Evolutionary conservation across 2,329 filamentous ascomycete species (phyloP).

Genomic region (Stachybotrys echinatus): DNA sequence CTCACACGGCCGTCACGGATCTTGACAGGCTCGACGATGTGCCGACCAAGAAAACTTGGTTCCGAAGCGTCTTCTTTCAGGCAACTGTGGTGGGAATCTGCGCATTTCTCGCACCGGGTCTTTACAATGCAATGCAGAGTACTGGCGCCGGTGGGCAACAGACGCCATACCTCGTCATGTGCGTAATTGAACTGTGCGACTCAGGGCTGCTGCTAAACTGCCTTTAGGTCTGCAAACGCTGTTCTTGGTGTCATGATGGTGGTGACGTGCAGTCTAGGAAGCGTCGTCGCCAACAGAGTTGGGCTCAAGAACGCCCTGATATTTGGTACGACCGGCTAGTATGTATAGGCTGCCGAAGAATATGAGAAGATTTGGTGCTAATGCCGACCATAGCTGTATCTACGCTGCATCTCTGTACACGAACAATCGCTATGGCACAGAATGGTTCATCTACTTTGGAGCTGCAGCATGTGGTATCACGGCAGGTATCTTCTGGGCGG

Average conservation of each 20-base stretch:
- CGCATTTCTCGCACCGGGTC: too few species aligned
- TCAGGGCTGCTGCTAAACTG: too few species aligned
- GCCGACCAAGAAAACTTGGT: too few species aligned
- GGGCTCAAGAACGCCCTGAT: constrained; percentile 40
- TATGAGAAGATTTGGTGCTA: too few species aligned
- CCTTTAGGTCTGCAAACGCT: constrained; percentile 18
- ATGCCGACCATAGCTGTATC: too few species aligned
- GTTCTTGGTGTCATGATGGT: constrained; percentile 35
- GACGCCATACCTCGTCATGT: constrained; percentile 39
- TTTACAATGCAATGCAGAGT: too few species aligned
- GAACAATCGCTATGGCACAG: constrained; percentile 45
- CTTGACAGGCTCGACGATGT: too few species aligned
- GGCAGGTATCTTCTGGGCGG: constrained; percentile 45
- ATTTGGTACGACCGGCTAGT: constrained; percentile 42
- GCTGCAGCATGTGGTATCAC: constrained; percentile 43
- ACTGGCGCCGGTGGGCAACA: constrained; percentile 49
- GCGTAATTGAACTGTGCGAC: too few species aligned
- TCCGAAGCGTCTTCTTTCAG: too few species aligned
- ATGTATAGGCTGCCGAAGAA: too few species aligned
- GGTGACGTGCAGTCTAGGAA: constrained; percentile 33
- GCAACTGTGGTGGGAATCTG: too few species aligned
- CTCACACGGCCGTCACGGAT: too few species aligned
- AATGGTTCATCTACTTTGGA: constrained; percentile 46
- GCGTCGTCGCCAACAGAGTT: constrained; percentile 41
- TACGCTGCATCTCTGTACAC: constrained; percentile 43